A percentile compares a stretch with the other conserved stretches of the same genome.
phyloP scores from a whole-genome alignment of 2,329 filamentous ascomycete genomes.

The Microcyclosporella mali region DNA sequence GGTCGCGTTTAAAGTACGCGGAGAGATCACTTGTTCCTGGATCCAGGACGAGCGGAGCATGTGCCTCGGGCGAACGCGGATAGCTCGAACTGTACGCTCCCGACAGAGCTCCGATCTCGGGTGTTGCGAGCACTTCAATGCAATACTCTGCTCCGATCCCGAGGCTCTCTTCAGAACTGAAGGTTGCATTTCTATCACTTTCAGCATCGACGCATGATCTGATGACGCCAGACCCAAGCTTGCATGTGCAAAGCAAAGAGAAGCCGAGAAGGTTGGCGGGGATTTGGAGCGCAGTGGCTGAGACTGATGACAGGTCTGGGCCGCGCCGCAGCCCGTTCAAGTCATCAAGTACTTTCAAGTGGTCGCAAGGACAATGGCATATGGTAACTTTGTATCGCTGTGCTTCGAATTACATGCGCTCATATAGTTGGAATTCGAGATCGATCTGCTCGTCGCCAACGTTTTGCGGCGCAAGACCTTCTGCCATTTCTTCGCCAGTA shows the following conservation, averaged over 20 bases:
- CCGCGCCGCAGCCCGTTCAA: too few species aligned
- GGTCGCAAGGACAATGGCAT: too few species aligned
- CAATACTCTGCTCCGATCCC: too few species aligned
- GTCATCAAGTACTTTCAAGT: too few species aligned
- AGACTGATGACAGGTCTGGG: too few species aligned
- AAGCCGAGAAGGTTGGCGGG: slow-evolving; percentile 6
- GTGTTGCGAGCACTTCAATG: background rate
- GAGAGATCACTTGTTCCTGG: slow-evolving; percentile 16
- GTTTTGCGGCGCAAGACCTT: slow-evolving; percentile 55
- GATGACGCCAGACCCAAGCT: background rate
- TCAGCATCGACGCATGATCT: background rate
- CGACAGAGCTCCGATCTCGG: slow-evolving; percentile 1
- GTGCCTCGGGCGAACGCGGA: slow-evolving; percentile 23
- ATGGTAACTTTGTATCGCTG: too few species aligned
- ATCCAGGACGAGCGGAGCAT: slow-evolving; percentile 27
- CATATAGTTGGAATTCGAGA: slow-evolving; percentile 30
- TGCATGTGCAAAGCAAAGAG: slow-evolving; percentile 3
- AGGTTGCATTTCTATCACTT: too few species aligned
- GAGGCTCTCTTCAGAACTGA: too few species aligned
- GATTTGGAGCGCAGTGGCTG: too few species aligned
- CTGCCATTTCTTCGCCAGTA: slow-evolving; percentile 58
- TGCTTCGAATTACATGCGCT: slow-evolving; percentile 16
- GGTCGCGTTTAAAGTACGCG: slow-evolving; percentile 14
- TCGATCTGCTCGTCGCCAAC: slow-evolving; percentile 33
- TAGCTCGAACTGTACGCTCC: background rate